A percentile compares a stretch with the other conserved stretches of the same genome.
Evolutionary conservation across 2,329 filamentous ascomycete species (phyloP).

Genomic region (Xylariaceae sp.): DNA sequence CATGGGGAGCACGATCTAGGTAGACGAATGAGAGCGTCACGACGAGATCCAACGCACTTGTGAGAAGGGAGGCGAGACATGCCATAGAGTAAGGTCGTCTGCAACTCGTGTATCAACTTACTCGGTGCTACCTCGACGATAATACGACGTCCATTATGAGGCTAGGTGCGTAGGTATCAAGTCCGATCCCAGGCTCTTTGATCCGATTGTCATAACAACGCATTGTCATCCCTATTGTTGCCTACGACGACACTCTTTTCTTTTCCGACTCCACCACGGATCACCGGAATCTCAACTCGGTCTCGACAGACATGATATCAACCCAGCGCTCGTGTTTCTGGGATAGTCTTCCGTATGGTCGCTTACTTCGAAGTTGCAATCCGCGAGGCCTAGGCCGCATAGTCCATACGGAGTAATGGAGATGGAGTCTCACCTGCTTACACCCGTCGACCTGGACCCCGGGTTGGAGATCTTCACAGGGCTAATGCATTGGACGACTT

Average conservation of each 20-base stretch:
- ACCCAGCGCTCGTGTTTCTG: no score
- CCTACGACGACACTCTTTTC: no score
- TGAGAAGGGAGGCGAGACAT: background rate
- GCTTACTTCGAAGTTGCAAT: background rate
- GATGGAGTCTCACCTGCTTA: background rate
- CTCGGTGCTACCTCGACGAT: no score
- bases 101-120: no score
- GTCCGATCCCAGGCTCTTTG: no score
- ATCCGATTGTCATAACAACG: no score
- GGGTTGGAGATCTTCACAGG: background rate
- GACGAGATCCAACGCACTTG: background rate
- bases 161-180: no score
- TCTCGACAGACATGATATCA: background rate
- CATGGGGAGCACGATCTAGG: background rate
- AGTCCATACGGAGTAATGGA: background rate
- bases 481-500: background rate
- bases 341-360: no score
- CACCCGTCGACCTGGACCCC: background rate
- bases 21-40: background rate
- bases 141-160: no score
- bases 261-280: background rate
- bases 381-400: background rate
- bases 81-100: no score
- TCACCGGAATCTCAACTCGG: background rate
- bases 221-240: no score